Evolutionary conservation across 2,329 filamentous ascomycete species (phyloP), one percentile per base, ranked within the genome.

Genomic region (Cryphonectria japonica): DNA sequence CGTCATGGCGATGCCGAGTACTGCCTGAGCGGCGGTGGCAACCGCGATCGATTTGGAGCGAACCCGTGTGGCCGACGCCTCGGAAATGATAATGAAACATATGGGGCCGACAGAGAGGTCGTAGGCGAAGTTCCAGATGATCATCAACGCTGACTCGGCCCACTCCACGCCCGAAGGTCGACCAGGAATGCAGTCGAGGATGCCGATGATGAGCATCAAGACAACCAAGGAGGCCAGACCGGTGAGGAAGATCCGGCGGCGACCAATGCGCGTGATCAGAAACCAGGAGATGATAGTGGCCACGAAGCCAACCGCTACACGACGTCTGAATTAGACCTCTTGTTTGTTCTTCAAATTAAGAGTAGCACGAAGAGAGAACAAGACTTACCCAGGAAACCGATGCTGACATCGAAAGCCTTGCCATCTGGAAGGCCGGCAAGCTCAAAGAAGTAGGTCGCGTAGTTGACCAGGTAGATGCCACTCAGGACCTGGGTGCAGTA

Each of bases 401-500:
- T 83, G 13, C 86, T 84, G 76, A 90, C 87, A 69, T 85, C 81
- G 72, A 88, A 90, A 0, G 88, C 82, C 34, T 84, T 81, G 19
- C 80, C 78, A 1, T 83, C 80, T 0, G 79, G 75, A 39, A 90
- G 77, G 1, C 88, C 88, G 2, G 87, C 88, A 75, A 88, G 85
- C 73, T 86, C 80, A 75, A 90, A 89, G 76, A 86, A 86, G 75
- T 89, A 89, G 2, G 87, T 91, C 0, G 87, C 89, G 73, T 90
- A 92, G 70, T 87, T 87, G 64, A 89, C 88, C 73, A 92, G 86
- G 19, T 89, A 88, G 73, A 89, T 88, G 34, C 90, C 89, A 67
- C 86, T 88, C 1, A 91, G 80, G 29, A 90, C 89, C 76, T 92
- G 90, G 3, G 89, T 89, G 3, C 87, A 85, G 82, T 90, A 92